phyloP scores from a whole-genome alignment of 139 green algal genomes.

The Gonium pectorale region DNA sequence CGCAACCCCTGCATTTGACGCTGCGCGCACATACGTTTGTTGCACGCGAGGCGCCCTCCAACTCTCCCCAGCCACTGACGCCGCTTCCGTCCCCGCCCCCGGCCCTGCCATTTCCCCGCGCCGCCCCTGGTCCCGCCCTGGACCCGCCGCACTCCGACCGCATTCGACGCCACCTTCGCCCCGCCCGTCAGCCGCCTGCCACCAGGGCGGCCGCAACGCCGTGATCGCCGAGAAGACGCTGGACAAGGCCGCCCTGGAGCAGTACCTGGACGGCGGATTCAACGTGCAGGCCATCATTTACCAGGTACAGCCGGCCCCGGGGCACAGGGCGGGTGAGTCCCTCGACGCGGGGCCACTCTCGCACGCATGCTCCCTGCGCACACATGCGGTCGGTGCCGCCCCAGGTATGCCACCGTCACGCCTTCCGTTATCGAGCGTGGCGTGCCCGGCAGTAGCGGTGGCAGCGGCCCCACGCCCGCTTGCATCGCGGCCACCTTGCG shows the following conservation, averaged over 20 bases:
- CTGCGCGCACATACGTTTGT: no score
- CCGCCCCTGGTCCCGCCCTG: no score
- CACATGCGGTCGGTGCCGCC: no score
- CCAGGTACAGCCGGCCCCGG: slow-evolving; percentile 64
- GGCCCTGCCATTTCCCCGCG: no score
- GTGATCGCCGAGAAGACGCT: slow-evolving; percentile 75
- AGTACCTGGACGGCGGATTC: slow-evolving; percentile 77
- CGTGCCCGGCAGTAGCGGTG: neutral
- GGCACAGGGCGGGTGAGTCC: slow-evolving; percentile 22
- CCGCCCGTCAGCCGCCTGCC: slow-evolving; percentile 82
- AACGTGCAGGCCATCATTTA: slow-evolving; percentile 68
- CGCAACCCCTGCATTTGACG: no score
- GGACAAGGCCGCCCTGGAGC: slow-evolving; percentile 68
- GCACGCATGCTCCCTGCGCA: neutral
- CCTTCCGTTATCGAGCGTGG: neutral
- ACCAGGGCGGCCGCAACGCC: slow-evolving; percentile 75
- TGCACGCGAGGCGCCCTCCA: no score
- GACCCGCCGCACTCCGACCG: no score
- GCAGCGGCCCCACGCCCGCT: neutral
- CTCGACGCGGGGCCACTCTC: neutral
- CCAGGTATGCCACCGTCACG: neutral
- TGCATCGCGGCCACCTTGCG: no score
- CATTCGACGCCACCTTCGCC: no score
- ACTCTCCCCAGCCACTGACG: no score
- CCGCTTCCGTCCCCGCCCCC: no score